Evolutionary conservation across 2,329 filamentous ascomycete species (phyloP), one percentile per base, ranked within the genome.

Genomic region (Capronia epimyces): DNA sequence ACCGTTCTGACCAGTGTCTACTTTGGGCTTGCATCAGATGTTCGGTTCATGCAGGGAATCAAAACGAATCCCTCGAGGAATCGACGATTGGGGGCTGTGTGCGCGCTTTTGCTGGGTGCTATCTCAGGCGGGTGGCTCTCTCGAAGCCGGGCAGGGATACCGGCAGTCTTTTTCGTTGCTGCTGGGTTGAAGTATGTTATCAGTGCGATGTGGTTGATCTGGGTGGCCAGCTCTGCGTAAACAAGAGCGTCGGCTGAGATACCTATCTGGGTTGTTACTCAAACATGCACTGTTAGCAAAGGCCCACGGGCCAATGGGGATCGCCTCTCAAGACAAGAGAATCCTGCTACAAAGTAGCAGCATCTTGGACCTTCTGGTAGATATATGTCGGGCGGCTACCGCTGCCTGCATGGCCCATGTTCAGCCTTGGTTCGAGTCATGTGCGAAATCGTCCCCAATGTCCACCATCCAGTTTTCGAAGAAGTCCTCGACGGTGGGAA

Each of bases 1-100:
- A 68, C 72, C 10, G 71, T 73, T 9, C 54, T 73, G 54, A 73
- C 71, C 3, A 73, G 69, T 43, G 64, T 71, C 8, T 72, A 72
- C 54, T 72, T 70, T 57, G 71, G 73, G 51, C 65, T 73, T 34
- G 68, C 69, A 6, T 67, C 68, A 12, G 71, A 73, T 50, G 64
- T 63, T 21, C 55, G 60, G 25, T 57, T 72, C 29, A 59, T 56
- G 0, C 60, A 56, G 2, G 62, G 60, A 44, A 60, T 69, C 1
- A 62, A 59, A 7, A 50, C 64, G 39, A 72, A 73, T 49, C 64
- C 63, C 1, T 50, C 71, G 6, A 64, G 69, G 10, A 72, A 73
- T 53, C 63, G 69, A 12, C 64, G 70, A 3, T 56, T 69, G 29
- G 31, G 55, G 2, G 53, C 68, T 5, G 68, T 69, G 7, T 63